Evolutionary conservation across 1,284 basidiomycete species (phyloP).

Genomic region (Fereydounia khargensis): DNA sequence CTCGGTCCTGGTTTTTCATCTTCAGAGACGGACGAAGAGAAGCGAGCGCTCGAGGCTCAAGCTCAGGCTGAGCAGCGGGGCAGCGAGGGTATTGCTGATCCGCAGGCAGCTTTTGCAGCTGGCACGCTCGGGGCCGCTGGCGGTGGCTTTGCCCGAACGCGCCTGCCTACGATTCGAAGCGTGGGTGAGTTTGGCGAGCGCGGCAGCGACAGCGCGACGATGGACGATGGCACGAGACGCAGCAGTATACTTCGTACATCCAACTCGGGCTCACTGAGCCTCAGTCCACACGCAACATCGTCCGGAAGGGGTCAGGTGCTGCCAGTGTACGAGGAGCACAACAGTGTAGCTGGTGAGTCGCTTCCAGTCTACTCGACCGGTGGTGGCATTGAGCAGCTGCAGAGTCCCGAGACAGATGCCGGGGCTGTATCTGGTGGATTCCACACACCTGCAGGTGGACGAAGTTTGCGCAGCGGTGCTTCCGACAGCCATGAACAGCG

Average conservation of each 20-base stretch:
- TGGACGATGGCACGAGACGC: neutral
- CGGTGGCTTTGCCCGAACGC: slow-evolving; percentile 2
- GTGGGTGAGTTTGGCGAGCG: slow-evolving; percentile 42
- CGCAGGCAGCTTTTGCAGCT: too few species aligned
- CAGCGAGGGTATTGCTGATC: too few species aligned
- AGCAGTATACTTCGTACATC: neutral
- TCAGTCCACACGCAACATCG: slow-evolving; percentile 7
- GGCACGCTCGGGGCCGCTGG: slow-evolving; percentile 1
- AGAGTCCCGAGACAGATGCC: slow-evolving; percentile 1
- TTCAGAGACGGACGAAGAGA: neutral
- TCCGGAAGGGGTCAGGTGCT: slow-evolving; percentile 3
- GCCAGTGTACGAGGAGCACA: slow-evolving; percentile 13
- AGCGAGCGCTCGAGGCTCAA: too few species aligned
- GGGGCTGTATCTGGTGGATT: slow-evolving; percentile 9
- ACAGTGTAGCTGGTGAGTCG: slow-evolving; percentile 4
- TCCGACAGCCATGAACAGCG: neutral
- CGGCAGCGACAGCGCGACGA: slow-evolving; percentile 5
- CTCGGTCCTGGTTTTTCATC: slow-evolving; percentile 29
- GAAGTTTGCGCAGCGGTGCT: neutral
- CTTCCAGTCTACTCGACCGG: slow-evolving; percentile 12
- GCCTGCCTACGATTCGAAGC: slow-evolving; percentile 36
- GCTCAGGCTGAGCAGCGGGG: too few species aligned
- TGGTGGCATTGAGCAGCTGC: neutral
- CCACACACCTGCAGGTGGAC: slow-evolving; percentile 10
- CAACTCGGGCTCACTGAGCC: slow-evolving; percentile 2